Evolutionary conservation across 306 rosid genomes (phyloP), one percentile per base, ranked within the genome.

Genomic region (Prosopis cineraria): DNA sequence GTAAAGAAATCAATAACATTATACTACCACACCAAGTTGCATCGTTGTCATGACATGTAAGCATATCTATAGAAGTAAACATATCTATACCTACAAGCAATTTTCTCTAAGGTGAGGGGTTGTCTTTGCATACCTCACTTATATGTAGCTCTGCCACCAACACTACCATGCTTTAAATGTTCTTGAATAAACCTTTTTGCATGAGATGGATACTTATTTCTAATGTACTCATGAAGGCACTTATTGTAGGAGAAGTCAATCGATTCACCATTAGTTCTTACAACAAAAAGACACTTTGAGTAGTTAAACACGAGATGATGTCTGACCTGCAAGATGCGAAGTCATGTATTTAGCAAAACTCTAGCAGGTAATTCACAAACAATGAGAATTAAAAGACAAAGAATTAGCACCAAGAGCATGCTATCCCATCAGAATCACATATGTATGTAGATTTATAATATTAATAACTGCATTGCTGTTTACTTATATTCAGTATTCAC

Each of bases 211-310:
- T n/a, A n/a, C n/a, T n/a, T n/a, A 84, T 80, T 75, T 85, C 86
- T 91, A 70, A 93, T 68, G 77, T 91, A 93, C 67, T 86, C 90
- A 59, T 88, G 88, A 43, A 93, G 89, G 82, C 98, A 91, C 87
- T 90, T 91, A 78, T 85, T 91, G 78, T 93, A 93, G 9, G 97
- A 93, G 89, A 93, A 93, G 84, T 91, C 97, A 8, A 88, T 91
- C 96, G 96, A 90, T 50, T 84, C 86, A 47, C 94, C 97, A 75
- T 95, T 91, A 53, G 89, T 91, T 89, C 98, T 92, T 64, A 92
- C 82, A 53, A 94, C 91, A 82, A 92, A 92, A 48, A 94, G 90
- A 88, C 98, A 92, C 84, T 95, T 89, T 48, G 97, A 84, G 27
- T 60, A 73, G 70, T 74, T 82, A 81, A 88, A 93, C 73, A 82